phyloP scores from a whole-genome alignment of 345 rosid species.

The Physaria fendleri region DNA sequence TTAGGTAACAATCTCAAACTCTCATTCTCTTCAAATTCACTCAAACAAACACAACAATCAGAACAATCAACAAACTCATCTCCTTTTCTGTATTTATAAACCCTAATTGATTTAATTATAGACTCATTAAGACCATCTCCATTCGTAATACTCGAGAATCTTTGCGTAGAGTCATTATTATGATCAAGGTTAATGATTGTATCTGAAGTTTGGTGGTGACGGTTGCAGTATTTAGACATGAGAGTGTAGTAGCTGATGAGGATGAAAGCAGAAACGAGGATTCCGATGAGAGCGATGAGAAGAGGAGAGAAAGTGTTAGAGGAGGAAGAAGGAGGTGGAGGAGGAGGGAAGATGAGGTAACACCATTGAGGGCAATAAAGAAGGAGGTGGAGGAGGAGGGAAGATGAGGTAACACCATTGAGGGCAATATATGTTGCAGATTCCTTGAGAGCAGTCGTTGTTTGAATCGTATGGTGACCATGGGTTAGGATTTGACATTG shows the following conservation, averaged over 20 bases:
- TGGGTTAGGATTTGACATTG: conserved; percentile 25
- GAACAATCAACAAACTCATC: conserved; percentile 57
- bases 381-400: conserved; percentile 85
- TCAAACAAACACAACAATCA: conserved; percentile 67
- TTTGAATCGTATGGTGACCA: conserved; percentile 45
- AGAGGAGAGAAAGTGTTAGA: conserved; percentile 57
- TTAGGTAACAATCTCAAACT: conserved; percentile 60
- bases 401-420: conserved; percentile 77
- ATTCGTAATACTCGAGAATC: not conserved
- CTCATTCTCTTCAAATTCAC: conserved; percentile 71
- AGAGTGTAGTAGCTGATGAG: conserved; percentile 68
- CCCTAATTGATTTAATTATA: conserved; percentile 47
- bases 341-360: conserved; percentile 65
- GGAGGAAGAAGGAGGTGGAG: conserved; percentile 54
- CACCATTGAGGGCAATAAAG: not conserved
- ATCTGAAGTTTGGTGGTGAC: conserved; percentile 25
- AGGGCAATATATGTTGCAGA: conserved; percentile 81
- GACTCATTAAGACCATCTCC: conserved; percentile 56
- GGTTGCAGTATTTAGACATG: conserved; percentile 53
- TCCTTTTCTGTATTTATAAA: conserved; percentile 43
- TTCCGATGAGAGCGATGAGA: conserved; percentile 64
- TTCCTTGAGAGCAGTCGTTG: conserved; percentile 68
- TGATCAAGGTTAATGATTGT: not conserved
- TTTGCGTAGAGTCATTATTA: conserved; percentile 5
- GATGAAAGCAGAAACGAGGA: conserved; percentile 61